Conservation (phyloP, 78 protist genomes). For the Dictyostelium purpureum region DNA sequence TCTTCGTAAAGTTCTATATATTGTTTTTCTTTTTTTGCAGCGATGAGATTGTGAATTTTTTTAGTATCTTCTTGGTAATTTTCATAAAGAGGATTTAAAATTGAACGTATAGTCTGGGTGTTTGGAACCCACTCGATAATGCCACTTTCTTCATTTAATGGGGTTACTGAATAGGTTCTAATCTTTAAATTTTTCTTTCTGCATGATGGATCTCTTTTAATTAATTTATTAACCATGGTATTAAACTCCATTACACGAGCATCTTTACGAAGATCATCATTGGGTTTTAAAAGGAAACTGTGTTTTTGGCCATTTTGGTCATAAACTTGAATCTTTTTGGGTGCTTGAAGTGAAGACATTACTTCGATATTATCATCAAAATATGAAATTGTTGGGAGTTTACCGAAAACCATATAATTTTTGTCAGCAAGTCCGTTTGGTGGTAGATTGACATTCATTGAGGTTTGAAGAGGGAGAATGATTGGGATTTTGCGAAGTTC, state of each 20-base stretch:
- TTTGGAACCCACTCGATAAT: slow-evolving; percentile 95
- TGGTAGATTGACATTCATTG: slow-evolving; percentile 54
- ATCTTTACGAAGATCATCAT: slow-evolving; percentile 97
- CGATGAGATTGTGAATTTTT: neutral
- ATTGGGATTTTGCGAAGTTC: slow-evolving; percentile 3
- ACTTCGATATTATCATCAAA: slow-evolving; percentile 77
- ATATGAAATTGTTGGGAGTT: slow-evolving; percentile 48
- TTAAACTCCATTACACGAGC: slow-evolving; percentile 93
- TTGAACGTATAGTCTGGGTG: slow-evolving; percentile 49
- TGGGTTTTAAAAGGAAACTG: slow-evolving; percentile 92
- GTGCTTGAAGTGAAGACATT: slow-evolving; percentile 88
- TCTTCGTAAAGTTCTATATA: neutral
- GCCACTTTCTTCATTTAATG: slow-evolving; percentile 91
- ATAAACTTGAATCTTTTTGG: slow-evolving; percentile 84
- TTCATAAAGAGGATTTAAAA: slow-evolving; percentile 35
- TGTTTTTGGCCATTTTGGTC: slow-evolving; percentile 78
- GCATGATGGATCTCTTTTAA: slow-evolving; percentile 79
- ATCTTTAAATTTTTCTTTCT: slow-evolving; percentile 78
- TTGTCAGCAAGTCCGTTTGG: slow-evolving; percentile 5
- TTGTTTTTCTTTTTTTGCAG: neutral
- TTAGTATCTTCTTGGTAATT: neutral
- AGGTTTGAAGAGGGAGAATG: slow-evolving; percentile 78
- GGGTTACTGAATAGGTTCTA: slow-evolving; percentile 91
- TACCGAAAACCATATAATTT: neutral
- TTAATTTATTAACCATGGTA: slow-evolving; percentile 84